These are phyloP conservation scores for Xylaria sp. DNA, from an alignment of 2,329 filamentous ascomycete genomes.

Conservation along the genomic window DNA sequence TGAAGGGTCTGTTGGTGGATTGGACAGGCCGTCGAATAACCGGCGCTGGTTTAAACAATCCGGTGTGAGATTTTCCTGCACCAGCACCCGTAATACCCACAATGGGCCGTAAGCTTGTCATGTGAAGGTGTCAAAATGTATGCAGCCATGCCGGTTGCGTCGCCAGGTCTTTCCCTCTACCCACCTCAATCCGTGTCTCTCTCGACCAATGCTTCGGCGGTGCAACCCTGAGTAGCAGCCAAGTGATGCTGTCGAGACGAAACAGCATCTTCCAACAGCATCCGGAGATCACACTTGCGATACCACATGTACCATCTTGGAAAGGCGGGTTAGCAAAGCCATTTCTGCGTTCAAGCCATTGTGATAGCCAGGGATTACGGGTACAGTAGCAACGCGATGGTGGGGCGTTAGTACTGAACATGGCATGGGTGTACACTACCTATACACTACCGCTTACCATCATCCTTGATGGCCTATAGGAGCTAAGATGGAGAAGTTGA, in stretches of 20 bases:
- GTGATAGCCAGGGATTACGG: conserved; percentile 17
- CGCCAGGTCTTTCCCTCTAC: conserved; percentile 39
- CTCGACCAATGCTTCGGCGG: conserved; percentile 25
- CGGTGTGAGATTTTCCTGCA: conserved; percentile 49
- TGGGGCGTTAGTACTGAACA: conserved; percentile 15
- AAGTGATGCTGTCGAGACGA: conserved; percentile 30
- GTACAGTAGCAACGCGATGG: conserved; percentile 13
- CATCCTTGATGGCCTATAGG: conserved; percentile 21
- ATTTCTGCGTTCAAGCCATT: conserved; percentile 1
- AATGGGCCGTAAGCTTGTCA: conserved; percentile 28
- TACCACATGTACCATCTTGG: conserved; percentile 14
- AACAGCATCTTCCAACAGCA: conserved; percentile 14
- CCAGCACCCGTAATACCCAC: conserved; percentile 25
- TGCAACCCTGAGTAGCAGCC: conserved; percentile 34
- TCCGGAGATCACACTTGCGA: conserved; percentile 18
- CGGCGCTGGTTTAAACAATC: conserved; percentile 44
- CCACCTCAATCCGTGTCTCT: conserved; percentile 26
- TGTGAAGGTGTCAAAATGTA: conserved; percentile 37
- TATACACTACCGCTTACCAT: conserved; percentile 18
- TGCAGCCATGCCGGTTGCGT: conserved; percentile 42
- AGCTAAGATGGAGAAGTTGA: conserved; percentile 21
- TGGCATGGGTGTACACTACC: conserved; percentile 15
- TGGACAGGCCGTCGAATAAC: conserved; percentile 42
- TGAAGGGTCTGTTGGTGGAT: conserved; percentile 37
- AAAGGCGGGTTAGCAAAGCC: conserved; percentile 17